A percentile compares a stretch with the other conserved stretches of the same genome.
These are phyloP conservation scores for Diplodia seriata DNA, from an alignment of 2,329 filamentous ascomycete species.

Conservation along the genomic window DNA sequence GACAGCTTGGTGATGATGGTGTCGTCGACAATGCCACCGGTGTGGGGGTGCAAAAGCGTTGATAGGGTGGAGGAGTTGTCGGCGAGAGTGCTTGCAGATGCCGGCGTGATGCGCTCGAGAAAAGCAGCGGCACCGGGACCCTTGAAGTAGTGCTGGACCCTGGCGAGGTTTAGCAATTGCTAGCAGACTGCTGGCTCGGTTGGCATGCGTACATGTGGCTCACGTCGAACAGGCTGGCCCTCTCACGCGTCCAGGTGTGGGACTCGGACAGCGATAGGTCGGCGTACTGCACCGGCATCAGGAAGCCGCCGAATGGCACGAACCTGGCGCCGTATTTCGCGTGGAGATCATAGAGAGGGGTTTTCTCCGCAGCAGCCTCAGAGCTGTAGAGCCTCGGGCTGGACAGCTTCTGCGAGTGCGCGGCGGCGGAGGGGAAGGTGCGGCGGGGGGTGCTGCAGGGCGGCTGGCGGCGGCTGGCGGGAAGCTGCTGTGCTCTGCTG, in stretches of 20 bases:
- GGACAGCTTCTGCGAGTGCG: conserved; percentile 18
- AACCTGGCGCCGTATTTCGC: conserved; percentile 83
- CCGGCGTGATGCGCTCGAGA: conserved; percentile 83
- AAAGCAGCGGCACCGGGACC: conserved; percentile 82
- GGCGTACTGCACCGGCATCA: conserved; percentile 91
- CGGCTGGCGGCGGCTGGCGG: background rate
- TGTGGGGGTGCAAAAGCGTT: conserved; percentile 73
- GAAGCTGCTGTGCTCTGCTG: conserved; percentile 15
- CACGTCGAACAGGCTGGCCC: conserved; percentile 93
- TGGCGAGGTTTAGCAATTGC: conserved; percentile 37
- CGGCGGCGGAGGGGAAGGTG: conserved; percentile 12
- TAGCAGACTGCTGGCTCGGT: background rate
- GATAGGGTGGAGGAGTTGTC: conserved; percentile 79
- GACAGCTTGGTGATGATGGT: conserved; percentile 85
- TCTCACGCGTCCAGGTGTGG: conserved; percentile 86
- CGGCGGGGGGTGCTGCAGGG: conserved; percentile 23
- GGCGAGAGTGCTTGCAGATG: conserved; percentile 69
- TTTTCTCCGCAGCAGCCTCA: conserved; percentile 55
- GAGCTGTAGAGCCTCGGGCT: conserved; percentile 41
- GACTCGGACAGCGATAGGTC: conserved; percentile 80
- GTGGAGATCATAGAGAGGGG: conserved; percentile 80
- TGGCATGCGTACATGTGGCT: conserved; percentile 78
- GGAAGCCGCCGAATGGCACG: conserved; percentile 93
- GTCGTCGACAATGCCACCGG: conserved; percentile 92
- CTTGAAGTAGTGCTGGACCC: conserved; percentile 81